Evolutionary conservation across 208 protist species (phyloP).

Genomic region (Trypanosoma melophagium): DNA sequence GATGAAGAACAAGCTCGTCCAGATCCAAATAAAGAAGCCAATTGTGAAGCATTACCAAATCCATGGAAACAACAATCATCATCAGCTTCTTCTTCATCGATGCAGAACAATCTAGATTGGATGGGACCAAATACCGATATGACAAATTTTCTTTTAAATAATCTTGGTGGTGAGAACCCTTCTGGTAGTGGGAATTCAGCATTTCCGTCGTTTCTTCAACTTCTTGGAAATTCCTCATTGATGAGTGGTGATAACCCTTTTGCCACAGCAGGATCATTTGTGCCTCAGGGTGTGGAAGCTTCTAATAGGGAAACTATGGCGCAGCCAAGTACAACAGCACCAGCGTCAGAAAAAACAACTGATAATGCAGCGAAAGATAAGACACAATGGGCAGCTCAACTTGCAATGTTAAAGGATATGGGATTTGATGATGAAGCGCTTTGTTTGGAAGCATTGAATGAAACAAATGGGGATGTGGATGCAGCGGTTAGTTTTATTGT

Average conservation of each 20-base stretch:
- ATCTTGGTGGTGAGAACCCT: background rate
- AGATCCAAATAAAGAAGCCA: slow-evolving; percentile 46
- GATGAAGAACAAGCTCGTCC: slow-evolving; percentile 37
- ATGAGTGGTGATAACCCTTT: background rate
- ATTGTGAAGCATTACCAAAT: slow-evolving; percentile 53
- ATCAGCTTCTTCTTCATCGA: too few relatives aligned
- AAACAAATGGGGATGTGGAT: slow-evolving; percentile 66
- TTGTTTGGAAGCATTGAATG: slow-evolving; percentile 54
- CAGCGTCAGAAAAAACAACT: background rate
- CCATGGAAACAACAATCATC: slow-evolving; percentile 16
- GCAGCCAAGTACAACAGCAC: background rate
- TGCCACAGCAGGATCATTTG: background rate
- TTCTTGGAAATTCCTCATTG: background rate
- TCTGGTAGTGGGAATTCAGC: too few relatives aligned
- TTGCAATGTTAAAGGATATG: slow-evolving; percentile 59
- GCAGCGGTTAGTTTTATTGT: slow-evolving; percentile 72
- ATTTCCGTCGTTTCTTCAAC: slow-evolving; percentile 5
- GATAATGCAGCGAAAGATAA: background rate
- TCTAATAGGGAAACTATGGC: background rate
- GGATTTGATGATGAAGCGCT: slow-evolving; percentile 75
- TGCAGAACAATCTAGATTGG: too few relatives aligned
- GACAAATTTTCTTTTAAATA: background rate
- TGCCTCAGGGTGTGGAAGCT: slow-evolving; percentile 1
- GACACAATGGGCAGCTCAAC: slow-evolving; percentile 22
- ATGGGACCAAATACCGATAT: background rate